Evolutionary conservation across 805 yeast species (phyloP), one percentile per base, ranked within the genome.

Genomic region (Candida odintsovae): DNA sequence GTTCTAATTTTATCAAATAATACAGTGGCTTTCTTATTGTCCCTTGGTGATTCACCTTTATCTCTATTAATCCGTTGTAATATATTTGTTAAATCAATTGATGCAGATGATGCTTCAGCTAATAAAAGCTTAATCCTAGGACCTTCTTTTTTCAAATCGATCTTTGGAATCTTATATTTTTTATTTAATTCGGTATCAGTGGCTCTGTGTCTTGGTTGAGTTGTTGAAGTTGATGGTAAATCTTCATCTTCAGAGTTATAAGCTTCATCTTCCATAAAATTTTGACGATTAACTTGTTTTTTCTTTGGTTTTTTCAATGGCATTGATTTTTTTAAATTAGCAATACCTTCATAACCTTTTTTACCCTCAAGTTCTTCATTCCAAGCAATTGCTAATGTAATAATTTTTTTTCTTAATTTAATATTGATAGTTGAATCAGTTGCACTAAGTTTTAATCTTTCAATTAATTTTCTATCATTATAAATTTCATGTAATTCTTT

Each of bases 1-100:
- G 76, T 69, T 50, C 92, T 77, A 56, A 95, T 86, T 63, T 80
- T 75, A 48, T 87, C 84, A 60, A 92, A 92, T 45, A 78, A 77
- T 23, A 69, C 70, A n/a, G 80, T 75, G 11, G 85, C 80, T 42
- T 72, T 73, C 19, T 69, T 66, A 53, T 86, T 80, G 45, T 87
- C 90, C 43, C 80, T 70, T 1, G 96, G 81, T 9, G 76, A 68
- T 41, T 70, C 76, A 2, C 72, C 80, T 6, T 59, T 58, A 7
- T 71, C 67, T 31, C 73, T 62, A 38, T 73, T 69, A 41, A 56
- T 28, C 73, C 65, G 28, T 44, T 70, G 63, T 40, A 86, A 63
- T 1, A 80, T 65, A 60, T 90, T 90, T 40, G 70, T 67, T 54
- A 94, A 70, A 18, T 82, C 78, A 2, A 90, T 83, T 6, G 96